These are phyloP conservation scores for Cupressus sempervirens DNA, from an alignment of 75 land plant genomes.

Conservation along the genomic window DNA sequence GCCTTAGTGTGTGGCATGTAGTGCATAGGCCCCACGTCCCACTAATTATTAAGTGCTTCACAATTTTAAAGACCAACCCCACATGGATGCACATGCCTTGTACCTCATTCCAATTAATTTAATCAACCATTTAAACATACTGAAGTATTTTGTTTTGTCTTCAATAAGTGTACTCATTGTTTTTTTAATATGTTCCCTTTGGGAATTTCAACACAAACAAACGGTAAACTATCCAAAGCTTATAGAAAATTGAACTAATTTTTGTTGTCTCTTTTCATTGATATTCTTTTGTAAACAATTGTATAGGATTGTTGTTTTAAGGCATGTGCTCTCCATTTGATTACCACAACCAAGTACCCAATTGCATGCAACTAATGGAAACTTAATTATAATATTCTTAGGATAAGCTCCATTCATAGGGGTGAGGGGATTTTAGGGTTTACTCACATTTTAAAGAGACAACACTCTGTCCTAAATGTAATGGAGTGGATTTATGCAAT, in stretches of 20 bases:
- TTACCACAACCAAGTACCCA: neutral
- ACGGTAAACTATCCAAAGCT: too few relatives aligned
- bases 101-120: neutral
- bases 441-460: neutral
- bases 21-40: neutral
- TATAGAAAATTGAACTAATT: too few relatives aligned
- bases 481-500: neutral
- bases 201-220: too few relatives aligned
- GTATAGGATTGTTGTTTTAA: too few relatives aligned
- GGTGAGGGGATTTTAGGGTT: neutral
- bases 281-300: too few relatives aligned
- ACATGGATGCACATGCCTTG: slow-evolving; percentile 7
- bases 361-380: neutral
- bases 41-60: slow-evolving; percentile 6
- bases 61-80: neutral
- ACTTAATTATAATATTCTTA: too few relatives aligned
- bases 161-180: neutral
- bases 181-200: too few relatives aligned
- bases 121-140: neutral
- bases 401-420: neutral
- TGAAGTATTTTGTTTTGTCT: too few relatives aligned
- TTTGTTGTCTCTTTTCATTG: too few relatives aligned
- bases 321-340: neutral
- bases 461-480: neutral
- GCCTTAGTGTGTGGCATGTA: neutral